phyloP scores from a whole-genome alignment of 2,329 filamentous ascomycete species.

The Penicillium sp. region DNA sequence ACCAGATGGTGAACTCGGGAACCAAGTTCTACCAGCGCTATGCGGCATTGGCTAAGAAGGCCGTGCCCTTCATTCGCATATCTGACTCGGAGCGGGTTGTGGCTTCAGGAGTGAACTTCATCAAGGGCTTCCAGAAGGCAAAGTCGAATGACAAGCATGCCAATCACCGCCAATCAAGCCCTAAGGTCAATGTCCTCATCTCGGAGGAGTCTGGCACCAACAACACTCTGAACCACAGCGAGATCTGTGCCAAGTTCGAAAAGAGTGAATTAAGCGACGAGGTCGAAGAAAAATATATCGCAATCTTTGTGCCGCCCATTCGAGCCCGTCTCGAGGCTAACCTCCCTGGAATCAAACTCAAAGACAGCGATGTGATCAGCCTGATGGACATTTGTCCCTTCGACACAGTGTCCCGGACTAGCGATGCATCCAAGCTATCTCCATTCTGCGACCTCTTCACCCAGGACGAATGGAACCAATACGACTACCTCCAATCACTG shows the following conservation, averaged over 20 bases:
- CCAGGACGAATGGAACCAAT: slow-evolving; percentile 68
- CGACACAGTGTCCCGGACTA: slow-evolving; percentile 65
- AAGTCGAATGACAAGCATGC: slow-evolving; percentile 45
- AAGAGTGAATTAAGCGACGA: slow-evolving; percentile 44
- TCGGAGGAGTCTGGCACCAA: slow-evolving; percentile 65
- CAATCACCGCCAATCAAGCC: slow-evolving; percentile 48
- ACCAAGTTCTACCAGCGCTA: slow-evolving; percentile 75
- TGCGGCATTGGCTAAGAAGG: slow-evolving; percentile 54
- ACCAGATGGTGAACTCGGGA: slow-evolving; percentile 72
- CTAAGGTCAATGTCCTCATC: slow-evolving; percentile 64
- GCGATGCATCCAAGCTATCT: slow-evolving; percentile 55
- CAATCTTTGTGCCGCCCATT: slow-evolving; percentile 66
- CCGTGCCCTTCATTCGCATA: slow-evolving; percentile 68
- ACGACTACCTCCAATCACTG: slow-evolving; percentile 77
- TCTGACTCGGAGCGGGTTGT: slow-evolving; percentile 70
- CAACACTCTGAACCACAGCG: slow-evolving; percentile 75
- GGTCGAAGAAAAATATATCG: slow-evolving; percentile 58
- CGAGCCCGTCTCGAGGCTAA: slow-evolving; percentile 66
- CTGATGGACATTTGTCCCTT: slow-evolving; percentile 91
- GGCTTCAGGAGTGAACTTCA: slow-evolving; percentile 72
- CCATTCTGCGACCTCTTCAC: slow-evolving; percentile 76
- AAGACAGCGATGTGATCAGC: slow-evolving; percentile 60
- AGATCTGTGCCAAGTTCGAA: slow-evolving; percentile 68
- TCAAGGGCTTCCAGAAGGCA: slow-evolving; percentile 66
- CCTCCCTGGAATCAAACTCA: slow-evolving; percentile 66